These are phyloP conservation scores for Fraxinus dipetala DNA, from an alignment of 305 asterid genomes.

Conservation along the genomic window DNA sequence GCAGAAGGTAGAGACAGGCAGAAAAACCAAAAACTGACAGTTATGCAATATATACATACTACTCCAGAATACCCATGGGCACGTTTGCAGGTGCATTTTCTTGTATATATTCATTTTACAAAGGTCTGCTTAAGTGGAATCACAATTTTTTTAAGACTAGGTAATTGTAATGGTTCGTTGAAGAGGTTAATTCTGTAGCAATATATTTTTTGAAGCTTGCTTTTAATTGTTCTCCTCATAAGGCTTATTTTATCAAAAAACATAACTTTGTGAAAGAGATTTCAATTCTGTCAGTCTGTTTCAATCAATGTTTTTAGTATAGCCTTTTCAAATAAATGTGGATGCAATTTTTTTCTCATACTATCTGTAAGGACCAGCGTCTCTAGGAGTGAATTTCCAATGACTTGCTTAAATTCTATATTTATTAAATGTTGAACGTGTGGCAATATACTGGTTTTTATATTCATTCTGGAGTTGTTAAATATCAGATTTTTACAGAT, in stretches of 20 bases:
- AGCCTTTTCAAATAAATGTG: not conserved
- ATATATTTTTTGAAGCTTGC: not conserved
- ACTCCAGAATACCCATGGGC: too few relatives aligned
- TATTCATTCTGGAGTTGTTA: not conserved
- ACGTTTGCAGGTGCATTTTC: too few relatives aligned
- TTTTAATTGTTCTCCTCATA: not conserved
- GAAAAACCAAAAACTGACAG: too few relatives aligned
- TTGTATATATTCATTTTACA: too few relatives aligned
- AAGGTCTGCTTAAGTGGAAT: too few relatives aligned
- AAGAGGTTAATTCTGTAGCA: not conserved
- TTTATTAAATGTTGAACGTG: too few relatives aligned
- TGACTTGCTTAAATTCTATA: not conserved
- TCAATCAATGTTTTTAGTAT: too few relatives aligned
- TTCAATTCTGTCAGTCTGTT: not conserved
- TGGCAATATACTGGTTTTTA: too few relatives aligned
- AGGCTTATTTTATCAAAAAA: not conserved
- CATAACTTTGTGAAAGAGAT: not conserved
- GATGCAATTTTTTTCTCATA: not conserved
- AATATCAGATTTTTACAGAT: slow-evolving; percentile 8
- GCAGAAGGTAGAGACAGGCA: too few relatives aligned
- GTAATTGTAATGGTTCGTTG: not conserved
- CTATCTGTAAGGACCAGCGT: not conserved
- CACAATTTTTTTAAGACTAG: too few relatives aligned
- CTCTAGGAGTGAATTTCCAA: not conserved
- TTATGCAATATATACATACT: too few relatives aligned